Base-by-base conservation (phyloP, 805 yeast species). In the Teunomyces pallodes region DNA sequence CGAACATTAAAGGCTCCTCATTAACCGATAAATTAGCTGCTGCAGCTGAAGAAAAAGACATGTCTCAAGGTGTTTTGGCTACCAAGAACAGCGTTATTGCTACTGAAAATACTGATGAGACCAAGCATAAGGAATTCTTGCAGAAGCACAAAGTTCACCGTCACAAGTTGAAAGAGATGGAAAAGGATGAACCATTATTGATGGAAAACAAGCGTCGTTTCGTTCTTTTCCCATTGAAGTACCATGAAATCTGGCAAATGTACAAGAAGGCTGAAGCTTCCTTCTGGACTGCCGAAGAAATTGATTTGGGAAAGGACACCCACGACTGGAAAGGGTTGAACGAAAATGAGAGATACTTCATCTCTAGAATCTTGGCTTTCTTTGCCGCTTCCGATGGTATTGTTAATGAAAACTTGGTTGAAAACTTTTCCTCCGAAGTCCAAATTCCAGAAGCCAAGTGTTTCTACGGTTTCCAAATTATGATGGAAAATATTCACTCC, bases 231-330 rank as follows among this genome's bases (percentile, higher is more conserved):
- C 99, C 99, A 57, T 90, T 92, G 74, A 87, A 88, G 74, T 94
- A 90, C 76, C 92, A 91, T 67, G 98, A 92, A 75, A 88, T 92
- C 69, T 92, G 98, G 98, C 96, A 92, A 72, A 91, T 95, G 79
- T 92, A 92, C 75, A 92, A 92, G 79, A 90, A 92, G 75, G 97
- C 98, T 45, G 99, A 94, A 79, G 99, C 99, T 12, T 92, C 98
- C 5, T 92, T 92, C 81, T 92, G 99, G 99, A 94, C 98, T 36
- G 97, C 98, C 42, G 99, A 92, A 77, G 99, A 94, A 75, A 90
- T 92, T 57, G 99, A 92, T 72, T 81, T 92, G 55, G 84, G 95
- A 47, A 94, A 92, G 77, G 99, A 92, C 70, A 65, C 79, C 51
- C 81, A 80, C 61, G 99, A 92, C 75, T 92, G 99, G 99, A 91